Base-by-base conservation (phyloP, 169 alveolate genomes). In the Babesia gibsoni region DNA sequence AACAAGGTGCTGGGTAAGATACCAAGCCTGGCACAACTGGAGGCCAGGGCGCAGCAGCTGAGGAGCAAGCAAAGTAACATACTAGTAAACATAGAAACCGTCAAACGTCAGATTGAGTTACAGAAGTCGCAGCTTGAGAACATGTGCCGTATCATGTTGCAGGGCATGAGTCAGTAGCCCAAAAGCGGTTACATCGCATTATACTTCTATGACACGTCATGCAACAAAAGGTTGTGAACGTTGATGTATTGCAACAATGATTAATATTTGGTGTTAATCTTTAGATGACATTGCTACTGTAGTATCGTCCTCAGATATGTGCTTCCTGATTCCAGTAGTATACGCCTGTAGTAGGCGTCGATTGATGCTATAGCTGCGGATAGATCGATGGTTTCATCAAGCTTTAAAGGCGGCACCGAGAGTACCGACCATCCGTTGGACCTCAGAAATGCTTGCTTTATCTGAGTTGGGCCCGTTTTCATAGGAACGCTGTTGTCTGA, bases 381-480 rank as follows among this genome's bases (percentile, higher is more conserved):
- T 10, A 61, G 27, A 27, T 53, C 82, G 22, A 32, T 68, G 41
- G 42, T 52, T 16, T 52, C 56, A 54, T 67, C 70, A 18, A 42
- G 42, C 52, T 52, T 66, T 6, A 58, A 33, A 3, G 84, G 88
- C 0, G 82, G 88, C 0, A 58, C 65, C 7, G 88, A 79, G 6
- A 68, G 20, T n/a, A 45, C 61, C 30, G 12, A 25, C 73, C 74
- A 79, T 18, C 88, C 88, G 6, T 20, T n/a, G 32, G 52, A 35
- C 49, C 37, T 49, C 68, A 79, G 58, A 22, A 79, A 41, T 18
- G 39, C 29, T 41, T 79, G 73, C 73, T 79, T 79, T 25, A 58
- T 23, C 45, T 22, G 42, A n/a, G 82, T 52, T 1, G 88, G 82
- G 27, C 88, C 88, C 27, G 83, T 79, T 6, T 36, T 27, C 79